Percentiles rank a stretch among this genome's conserved stretches.
phyloP scores from a whole-genome alignment of 495 filamentous ascomycete genomes.

The Corynascus novoguineensis region DNA sequence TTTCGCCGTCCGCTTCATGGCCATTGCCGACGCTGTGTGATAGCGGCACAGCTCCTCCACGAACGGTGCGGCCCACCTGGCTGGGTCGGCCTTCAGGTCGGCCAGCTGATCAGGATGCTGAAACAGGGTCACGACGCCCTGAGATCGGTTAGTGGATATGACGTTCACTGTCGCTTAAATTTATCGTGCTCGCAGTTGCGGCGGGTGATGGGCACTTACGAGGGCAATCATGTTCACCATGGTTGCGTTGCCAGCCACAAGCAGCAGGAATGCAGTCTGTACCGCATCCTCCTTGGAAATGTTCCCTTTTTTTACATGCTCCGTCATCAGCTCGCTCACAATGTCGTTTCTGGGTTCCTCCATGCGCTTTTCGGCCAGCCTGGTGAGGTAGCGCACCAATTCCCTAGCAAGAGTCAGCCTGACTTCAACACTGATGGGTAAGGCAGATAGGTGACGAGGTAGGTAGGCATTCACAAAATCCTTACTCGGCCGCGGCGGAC shows the following conservation, averaged over 20 bases:
- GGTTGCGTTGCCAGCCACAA: slow-evolving; percentile 45
- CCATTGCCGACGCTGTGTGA: slow-evolving; percentile 42
- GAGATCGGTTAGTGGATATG: not conserved
- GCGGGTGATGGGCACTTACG: slow-evolving; percentile 19
- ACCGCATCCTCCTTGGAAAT: slow-evolving; percentile 36
- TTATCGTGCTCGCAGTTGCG: too few relatives aligned
- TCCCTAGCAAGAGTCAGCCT: slow-evolving; percentile 17
- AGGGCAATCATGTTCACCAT: slow-evolving; percentile 47
- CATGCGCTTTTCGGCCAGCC: slow-evolving; percentile 35
- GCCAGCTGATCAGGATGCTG: slow-evolving; percentile 35
- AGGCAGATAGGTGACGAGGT: too few relatives aligned
- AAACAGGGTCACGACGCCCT: slow-evolving; percentile 38
- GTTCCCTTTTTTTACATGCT: slow-evolving; percentile 37
- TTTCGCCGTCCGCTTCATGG: slow-evolving; percentile 40
- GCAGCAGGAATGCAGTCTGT: slow-evolving; percentile 41
- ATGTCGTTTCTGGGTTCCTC: slow-evolving; percentile 37
- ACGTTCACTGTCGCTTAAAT: not conserved
- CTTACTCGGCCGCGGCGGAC: slow-evolving; percentile 34
- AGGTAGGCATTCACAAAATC: too few relatives aligned
- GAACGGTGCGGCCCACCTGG: slow-evolving; percentile 24
- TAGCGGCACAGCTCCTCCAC: slow-evolving; percentile 45
- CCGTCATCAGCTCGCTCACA: slow-evolving; percentile 36
- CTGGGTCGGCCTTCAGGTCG: slow-evolving; percentile 35
- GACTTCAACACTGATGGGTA: too few relatives aligned
- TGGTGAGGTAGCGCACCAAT: slow-evolving; percentile 36